Evolutionary conservation across 306 rosid genomes (phyloP).

Genomic region (Medicago ruthenica): DNA sequence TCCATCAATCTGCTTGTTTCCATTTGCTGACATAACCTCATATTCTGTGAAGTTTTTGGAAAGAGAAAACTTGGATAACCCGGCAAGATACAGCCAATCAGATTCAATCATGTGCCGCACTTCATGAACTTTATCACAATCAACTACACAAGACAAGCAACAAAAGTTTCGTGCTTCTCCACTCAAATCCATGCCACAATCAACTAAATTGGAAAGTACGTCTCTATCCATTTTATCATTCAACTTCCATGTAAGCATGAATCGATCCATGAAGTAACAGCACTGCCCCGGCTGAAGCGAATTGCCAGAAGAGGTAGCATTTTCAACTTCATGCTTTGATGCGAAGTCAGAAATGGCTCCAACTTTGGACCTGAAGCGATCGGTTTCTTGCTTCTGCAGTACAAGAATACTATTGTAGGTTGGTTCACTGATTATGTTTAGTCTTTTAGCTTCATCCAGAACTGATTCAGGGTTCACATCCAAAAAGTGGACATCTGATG

Average conservation of each 20-base stretch:
- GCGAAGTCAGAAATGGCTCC: slow-evolving; percentile 45
- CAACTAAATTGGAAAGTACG: slow-evolving; percentile 41
- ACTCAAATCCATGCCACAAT: slow-evolving; percentile 37
- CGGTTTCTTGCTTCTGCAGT: slow-evolving; percentile 72
- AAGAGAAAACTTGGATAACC: slow-evolving; percentile 52
- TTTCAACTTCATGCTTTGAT: slow-evolving; percentile 48
- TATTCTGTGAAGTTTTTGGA: slow-evolving; percentile 41
- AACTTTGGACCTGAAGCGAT: slow-evolving; percentile 63
- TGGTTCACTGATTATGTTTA: slow-evolving; percentile 68
- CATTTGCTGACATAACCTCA: slow-evolving; percentile 15
- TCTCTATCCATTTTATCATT: slow-evolving; percentile 46
- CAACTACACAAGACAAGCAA: slow-evolving; percentile 52
- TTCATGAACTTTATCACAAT: slow-evolving; percentile 41
- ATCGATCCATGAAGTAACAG: slow-evolving; percentile 85
- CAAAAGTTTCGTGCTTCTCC: slow-evolving; percentile 33
- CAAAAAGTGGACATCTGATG: slow-evolving; percentile 75
- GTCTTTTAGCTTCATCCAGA: slow-evolving; percentile 71
- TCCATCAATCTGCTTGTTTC: slow-evolving; percentile 44
- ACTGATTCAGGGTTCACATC: slow-evolving; percentile 58
- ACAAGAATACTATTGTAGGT: slow-evolving; percentile 55
- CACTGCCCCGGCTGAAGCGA: slow-evolving; percentile 58
- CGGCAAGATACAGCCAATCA: slow-evolving; percentile 88
- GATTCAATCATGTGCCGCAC: slow-evolving; percentile 82
- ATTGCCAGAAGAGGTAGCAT: slow-evolving; percentile 45
- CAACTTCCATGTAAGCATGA: slow-evolving; percentile 65